Percentiles rank a stretch among this genome's conserved stretches.
Conservation (phyloP, 2,329 filamentous ascomycete species). For the Aspergillus versicolor region DNA sequence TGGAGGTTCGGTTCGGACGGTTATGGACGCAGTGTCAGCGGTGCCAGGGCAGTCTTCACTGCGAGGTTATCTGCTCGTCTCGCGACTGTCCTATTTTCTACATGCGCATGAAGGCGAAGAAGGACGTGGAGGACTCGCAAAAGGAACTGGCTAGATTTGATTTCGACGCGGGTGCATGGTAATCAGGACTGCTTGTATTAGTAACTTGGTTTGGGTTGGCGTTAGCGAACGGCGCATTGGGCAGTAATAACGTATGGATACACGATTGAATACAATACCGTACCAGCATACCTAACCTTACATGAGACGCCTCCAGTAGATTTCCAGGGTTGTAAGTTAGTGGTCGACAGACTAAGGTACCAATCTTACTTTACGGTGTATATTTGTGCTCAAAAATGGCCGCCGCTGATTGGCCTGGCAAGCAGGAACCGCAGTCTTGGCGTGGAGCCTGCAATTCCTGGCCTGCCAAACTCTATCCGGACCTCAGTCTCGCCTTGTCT, state of each 20-base stretch:
- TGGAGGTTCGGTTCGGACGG: constrained; percentile 88
- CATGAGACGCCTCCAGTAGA: too few species aligned
- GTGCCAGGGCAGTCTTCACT: constrained; percentile 96
- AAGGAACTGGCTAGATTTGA: constrained; percentile 91
- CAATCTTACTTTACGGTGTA: too few species aligned
- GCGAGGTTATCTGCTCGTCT: constrained; percentile 94
- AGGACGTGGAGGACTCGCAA: constrained; percentile 92
- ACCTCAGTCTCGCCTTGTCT: constrained; percentile 7
- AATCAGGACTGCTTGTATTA: constrained; percentile 23
- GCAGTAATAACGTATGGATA: constrained; percentile 1
- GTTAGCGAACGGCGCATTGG: constrained; percentile 6
- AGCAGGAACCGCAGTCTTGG: constrained; percentile 7
- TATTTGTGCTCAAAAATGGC: background rate
- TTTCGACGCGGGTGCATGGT: constrained; percentile 73
- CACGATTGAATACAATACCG: constrained; percentile 2
- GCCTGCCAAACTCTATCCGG: constrained; percentile 10
- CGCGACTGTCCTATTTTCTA: constrained; percentile 99
- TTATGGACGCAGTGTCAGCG: constrained; percentile 98
- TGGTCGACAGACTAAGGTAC: too few species aligned
- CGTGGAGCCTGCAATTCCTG: constrained; percentile 2
- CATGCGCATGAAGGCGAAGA: constrained; percentile 99
- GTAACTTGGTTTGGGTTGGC: constrained; percentile 1
- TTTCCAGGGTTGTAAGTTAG: too few species aligned
- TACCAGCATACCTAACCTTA: background rate
- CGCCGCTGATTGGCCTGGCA: background rate